Percentiles rank a stretch among this genome's conserved stretches.
Evolutionary conservation across 495 filamentous ascomycete genomes (phyloP).

Genomic region (Elaphomyces granulatus): DNA sequence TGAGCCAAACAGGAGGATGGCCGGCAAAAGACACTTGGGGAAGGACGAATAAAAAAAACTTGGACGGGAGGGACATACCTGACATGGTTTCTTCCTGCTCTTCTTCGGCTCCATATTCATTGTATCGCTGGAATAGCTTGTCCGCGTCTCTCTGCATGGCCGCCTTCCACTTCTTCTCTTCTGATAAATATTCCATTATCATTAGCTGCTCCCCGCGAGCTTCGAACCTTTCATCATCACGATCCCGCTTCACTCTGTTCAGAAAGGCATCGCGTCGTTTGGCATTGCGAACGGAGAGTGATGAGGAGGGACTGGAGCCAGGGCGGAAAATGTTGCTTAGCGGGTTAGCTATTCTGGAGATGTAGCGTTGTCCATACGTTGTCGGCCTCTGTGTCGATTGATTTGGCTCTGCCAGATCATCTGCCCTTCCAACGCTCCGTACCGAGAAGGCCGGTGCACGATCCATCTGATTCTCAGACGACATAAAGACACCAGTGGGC

Average conservation of each 20-base stretch:
- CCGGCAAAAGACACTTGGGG: no score
- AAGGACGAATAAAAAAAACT: constrained; percentile 3
- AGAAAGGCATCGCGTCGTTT: constrained; percentile 49
- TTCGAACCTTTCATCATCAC: constrained; percentile 55
- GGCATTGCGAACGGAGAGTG: constrained; percentile 9
- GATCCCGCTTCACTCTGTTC: constrained; percentile 55
- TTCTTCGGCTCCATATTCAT: constrained; percentile 19
- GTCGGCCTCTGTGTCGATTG: no score
- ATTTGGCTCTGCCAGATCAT: no score
- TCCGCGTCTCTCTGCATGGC: constrained; percentile 25
- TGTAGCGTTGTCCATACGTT: constrained; percentile 9
- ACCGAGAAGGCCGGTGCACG: no score
- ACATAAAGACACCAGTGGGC: no score
- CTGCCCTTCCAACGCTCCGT: no score
- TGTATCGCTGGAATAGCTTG: constrained; percentile 15
- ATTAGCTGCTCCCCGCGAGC: constrained; percentile 63
- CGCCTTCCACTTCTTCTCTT: constrained; percentile 37
- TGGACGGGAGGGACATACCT: no score
- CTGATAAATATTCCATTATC: constrained; percentile 30
- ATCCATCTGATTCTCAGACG: no score
- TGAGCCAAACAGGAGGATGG: no score
- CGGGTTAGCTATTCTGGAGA: constrained; percentile 15
- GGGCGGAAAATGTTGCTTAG: constrained; percentile 5
- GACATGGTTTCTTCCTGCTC: no score
- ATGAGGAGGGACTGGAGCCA: constrained; percentile 6